Conservation (phyloP, 2,329 filamentous ascomycete genomes). For the Alternaria triticina region DNA sequence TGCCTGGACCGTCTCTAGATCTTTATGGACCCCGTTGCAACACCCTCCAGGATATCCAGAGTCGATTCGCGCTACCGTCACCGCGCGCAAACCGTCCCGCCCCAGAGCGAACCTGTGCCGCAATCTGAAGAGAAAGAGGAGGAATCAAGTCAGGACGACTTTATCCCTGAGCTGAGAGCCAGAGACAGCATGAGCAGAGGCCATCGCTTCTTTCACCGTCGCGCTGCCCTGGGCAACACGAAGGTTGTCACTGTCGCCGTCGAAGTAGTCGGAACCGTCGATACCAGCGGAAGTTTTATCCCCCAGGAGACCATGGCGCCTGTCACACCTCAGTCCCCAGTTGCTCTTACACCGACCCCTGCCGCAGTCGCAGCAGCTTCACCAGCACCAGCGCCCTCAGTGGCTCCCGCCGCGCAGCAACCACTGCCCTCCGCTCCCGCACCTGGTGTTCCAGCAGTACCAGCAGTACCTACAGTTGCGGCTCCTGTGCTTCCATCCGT, state of each 20-base stretch:
- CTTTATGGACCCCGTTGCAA: constrained; percentile 39
- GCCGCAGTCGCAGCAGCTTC: background rate
- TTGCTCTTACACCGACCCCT: background rate
- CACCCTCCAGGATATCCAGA: constrained; percentile 33
- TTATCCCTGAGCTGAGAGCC: constrained; percentile 26
- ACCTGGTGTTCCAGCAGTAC: constrained; percentile 5
- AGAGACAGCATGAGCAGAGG: constrained; percentile 37
- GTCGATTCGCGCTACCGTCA: constrained; percentile 32
- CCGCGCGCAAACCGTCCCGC: constrained; percentile 19
- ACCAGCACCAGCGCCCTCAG: background rate
- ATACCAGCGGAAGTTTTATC: constrained; percentile 36
- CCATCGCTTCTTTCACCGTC: constrained; percentile 45
- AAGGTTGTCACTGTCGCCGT: constrained; percentile 38
- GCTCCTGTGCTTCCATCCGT: constrained; percentile 23
- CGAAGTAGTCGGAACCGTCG: constrained; percentile 39
- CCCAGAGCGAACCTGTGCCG: constrained; percentile 3
- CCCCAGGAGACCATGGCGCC: constrained; percentile 28
- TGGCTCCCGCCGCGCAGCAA: background rate
- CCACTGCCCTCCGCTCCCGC: constrained; percentile 8
- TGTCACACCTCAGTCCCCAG: constrained; percentile 6
- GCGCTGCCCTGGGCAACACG: constrained; percentile 23
- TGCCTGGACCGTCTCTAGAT: constrained; percentile 15
- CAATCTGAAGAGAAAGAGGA: constrained; percentile 13
- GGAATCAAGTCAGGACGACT: constrained; percentile 9
- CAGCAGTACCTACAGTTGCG: constrained; percentile 18